Evolutionary conservation across 306 rosid species (phyloP), one percentile per base, ranked within the genome.

Genomic region (Chamaecrista fasciculata): DNA sequence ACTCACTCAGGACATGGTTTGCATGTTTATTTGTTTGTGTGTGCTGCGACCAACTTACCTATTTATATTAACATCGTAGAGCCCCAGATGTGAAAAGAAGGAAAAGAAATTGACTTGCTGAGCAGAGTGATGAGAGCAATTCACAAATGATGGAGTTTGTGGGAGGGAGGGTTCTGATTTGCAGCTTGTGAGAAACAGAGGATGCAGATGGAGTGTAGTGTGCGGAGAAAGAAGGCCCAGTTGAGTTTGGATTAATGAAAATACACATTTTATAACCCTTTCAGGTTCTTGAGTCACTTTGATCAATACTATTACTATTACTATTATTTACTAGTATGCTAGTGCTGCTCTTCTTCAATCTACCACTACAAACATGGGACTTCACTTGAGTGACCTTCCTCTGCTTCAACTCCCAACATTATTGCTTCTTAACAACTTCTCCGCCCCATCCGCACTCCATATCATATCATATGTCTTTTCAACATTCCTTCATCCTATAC

Each of bases 231-330:
- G n/a, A n/a, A n/a, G n/a, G n/a, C n/a, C n/a, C n/a, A n/a, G n/a
- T n/a, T n/a, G n/a, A n/a, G n/a, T n/a, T n/a, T n/a, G n/a, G n/a
- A n/a, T n/a, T n/a, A n/a, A n/a, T n/a, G n/a, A n/a, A n/a, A n/a
- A n/a, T n/a, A n/a, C n/a, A n/a, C n/a, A n/a, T n/a, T n/a, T n/a
- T n/a, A n/a, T n/a, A n/a, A n/a, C n/a, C n/a, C n/a, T n/a, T n/a
- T n/a, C n/a, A 1, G 98, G 98, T 79, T 93, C 98, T 70, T 86
- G 95, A 5, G 96, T 86, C 76, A n/a, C n/a, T n/a, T n/a, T n/a
- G n/a, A n/a, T 87, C 96, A 44, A 77, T 76, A n/a, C n/a, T n/a
- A n/a, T n/a, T n/a, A n/a, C n/a, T n/a, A n/a, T n/a, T n/a, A n/a
- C n/a, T n/a, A n/a, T n/a, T n/a, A n/a, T n/a, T n/a, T n/a, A n/a